Base-by-base conservation (phyloP, 176 grass and related monocot species). In the Eleusine indica region DNA sequence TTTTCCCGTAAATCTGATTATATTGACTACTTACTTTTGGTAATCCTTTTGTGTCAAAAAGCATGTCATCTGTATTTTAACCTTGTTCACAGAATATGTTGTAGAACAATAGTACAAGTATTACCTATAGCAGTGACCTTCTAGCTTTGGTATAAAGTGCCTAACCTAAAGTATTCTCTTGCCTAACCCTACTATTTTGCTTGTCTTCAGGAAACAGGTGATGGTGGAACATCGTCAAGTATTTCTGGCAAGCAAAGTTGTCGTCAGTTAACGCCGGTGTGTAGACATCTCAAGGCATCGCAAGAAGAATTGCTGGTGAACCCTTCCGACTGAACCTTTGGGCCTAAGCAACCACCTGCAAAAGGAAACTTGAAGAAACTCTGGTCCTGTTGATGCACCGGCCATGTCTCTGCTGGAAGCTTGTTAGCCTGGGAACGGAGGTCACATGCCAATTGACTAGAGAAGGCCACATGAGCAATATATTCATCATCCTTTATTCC, bases 131-230 rank as follows among this genome's bases (percentile, higher is more conserved):
- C 3, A 37, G 10, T 68, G 40, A 25, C 69, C 69, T 83, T 30
- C 53, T 75, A 80, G n/a, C 52, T 83, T 83, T 61, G 42, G 69
- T 53, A 75, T 62, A 43, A 75, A 75, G 44, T 30, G 74, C 88
- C 88, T 83, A 90, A 87, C 80, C 84, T 83, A 87, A 54, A 79
- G 5, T 76, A 81, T 87, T 83, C 75, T 80, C 13, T 11, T 87
- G 84, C 84, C 89, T 90, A 90, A 90, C 89, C 43, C 80, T 74
- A 77, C 66, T 49, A 53, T 41, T 73, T 60, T 60, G 38, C 73
- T 53, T 48, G 75, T 83, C 17, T 51, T n/a, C 75, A 83, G 68
- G 74, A 74, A 74, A 76, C 67, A 49, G 21, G 8, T 49, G 49
- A 66, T 58, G 35, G 42, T 42, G 41, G 48, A 22, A 43, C 84